Conservation (phyloP, 2,329 filamentous ascomycete species). For the Fusarium verrucosum region DNA sequence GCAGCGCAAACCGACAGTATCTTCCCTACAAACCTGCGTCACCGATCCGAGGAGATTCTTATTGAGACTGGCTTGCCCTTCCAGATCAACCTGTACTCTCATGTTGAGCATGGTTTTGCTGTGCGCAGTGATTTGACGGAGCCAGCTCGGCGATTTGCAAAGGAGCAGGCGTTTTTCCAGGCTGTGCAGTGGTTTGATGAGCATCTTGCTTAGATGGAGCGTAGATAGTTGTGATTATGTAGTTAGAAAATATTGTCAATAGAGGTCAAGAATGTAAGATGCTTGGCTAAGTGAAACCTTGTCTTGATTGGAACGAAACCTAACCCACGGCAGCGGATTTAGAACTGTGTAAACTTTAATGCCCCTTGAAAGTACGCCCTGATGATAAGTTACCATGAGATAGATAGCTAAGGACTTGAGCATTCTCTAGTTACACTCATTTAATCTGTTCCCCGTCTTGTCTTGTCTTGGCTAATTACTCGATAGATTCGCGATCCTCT, state of each 20-base stretch:
- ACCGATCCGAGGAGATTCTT: constrained; percentile 68
- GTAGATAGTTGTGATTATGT: constrained; percentile 1
- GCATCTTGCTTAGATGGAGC: constrained; percentile 37
- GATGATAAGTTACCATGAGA: not conserved
- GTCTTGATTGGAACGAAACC: constrained; percentile 15
- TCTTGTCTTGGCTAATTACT: not conserved
- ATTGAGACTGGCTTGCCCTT: constrained; percentile 63
- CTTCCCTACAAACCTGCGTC: constrained; percentile 65
- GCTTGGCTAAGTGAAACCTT: constrained; percentile 7
- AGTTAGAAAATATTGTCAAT: not conserved
- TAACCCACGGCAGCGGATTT: not conserved
- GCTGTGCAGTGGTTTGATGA: constrained; percentile 79
- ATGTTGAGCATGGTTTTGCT: constrained; percentile 77
- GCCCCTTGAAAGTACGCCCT: too few species aligned
- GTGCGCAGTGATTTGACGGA: constrained; percentile 69
- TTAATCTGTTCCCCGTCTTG: not conserved
- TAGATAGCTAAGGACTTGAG: not conserved
- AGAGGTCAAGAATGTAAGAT: not conserved
- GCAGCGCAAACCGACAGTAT: constrained; percentile 70
- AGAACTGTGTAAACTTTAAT: not conserved
- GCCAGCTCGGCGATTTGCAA: constrained; percentile 69
- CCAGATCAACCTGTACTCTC: constrained; percentile 75
- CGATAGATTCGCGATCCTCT: constrained; percentile 18
- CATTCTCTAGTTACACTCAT: not conserved
- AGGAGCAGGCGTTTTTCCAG: constrained; percentile 82